A percentile compares a stretch with the other conserved stretches of the same genome.
Evolutionary conservation across 2,329 filamentous ascomycete species (phyloP).

Genomic region (Talaromyces pinophilus): DNA sequence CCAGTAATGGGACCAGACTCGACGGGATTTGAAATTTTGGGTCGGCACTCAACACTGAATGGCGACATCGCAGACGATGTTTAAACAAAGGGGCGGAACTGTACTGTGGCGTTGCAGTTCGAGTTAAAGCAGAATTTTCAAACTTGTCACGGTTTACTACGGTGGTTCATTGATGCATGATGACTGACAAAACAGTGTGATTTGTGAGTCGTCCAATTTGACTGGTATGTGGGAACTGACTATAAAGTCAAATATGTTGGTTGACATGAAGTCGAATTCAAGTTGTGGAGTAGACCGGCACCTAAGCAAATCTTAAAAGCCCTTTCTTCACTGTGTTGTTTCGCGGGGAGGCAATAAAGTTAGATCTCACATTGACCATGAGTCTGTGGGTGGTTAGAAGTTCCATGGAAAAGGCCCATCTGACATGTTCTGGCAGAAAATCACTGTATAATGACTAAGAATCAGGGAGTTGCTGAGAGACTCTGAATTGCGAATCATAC

Average conservation of each 20-base stretch:
- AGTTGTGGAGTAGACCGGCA: background rate
- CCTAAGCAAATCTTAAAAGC: background rate
- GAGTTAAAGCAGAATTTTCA: background rate
- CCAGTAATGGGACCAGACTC: background rate
- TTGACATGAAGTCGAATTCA: background rate
- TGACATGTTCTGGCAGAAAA: background rate
- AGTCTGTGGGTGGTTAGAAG: background rate
- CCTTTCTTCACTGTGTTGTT: background rate
- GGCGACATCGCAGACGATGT: background rate
- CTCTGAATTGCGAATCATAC: background rate
- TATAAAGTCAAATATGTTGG: background rate
- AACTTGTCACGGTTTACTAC: background rate
- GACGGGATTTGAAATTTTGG: background rate
- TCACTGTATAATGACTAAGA: too few relatives aligned
- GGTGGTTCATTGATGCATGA: background rate
- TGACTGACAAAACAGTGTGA: background rate
- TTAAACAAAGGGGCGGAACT: background rate
- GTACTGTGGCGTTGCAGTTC: background rate
- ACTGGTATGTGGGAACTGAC: background rate
- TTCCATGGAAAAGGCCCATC: background rate
- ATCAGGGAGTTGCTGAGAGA: background rate
- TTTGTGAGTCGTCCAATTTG: background rate
- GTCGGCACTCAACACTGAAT: background rate
- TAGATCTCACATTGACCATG: background rate
- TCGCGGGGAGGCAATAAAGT: background rate